Conservation (phyloP, 208 protist species). For the Naegleria gruberi region DNA sequence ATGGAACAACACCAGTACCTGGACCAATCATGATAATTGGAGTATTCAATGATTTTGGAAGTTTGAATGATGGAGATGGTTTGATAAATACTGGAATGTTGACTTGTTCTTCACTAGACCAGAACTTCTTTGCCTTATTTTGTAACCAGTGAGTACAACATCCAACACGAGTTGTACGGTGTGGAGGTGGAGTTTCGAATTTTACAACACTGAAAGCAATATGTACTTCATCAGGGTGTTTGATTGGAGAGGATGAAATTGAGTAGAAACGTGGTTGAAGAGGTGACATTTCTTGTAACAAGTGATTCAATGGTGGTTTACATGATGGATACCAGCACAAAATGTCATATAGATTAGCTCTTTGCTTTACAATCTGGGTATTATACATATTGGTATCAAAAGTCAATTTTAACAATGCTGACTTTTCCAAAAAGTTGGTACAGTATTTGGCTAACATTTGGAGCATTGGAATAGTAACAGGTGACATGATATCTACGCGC, state of each 20-base stretch:
- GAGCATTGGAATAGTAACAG: not conserved
- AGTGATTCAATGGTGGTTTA: constrained; percentile 43
- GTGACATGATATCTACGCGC: not conserved
- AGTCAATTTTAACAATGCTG: not conserved
- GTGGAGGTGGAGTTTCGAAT: constrained; percentile 31
- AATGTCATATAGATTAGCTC: constrained; percentile 36
- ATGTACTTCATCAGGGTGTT: constrained; percentile 48
- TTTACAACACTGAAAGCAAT: constrained; percentile 67
- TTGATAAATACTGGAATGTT: not conserved
- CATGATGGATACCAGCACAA: constrained; percentile 32
- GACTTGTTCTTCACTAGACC: not conserved
- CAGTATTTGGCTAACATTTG: not conserved
- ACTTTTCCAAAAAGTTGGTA: not conserved
- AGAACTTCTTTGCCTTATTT: not conserved
- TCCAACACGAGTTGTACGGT: not conserved
- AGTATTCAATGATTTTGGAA: constrained; percentile 57
- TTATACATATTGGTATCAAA: not conserved
- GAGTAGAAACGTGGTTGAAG: constrained; percentile 77
- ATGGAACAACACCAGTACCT: constrained; percentile 73
- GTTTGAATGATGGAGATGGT: constrained; percentile 49
- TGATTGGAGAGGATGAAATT: constrained; percentile 58
- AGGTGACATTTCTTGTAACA: constrained; percentile 56
- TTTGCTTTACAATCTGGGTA: not conserved
- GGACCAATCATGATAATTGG: constrained; percentile 80
- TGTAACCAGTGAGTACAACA: not conserved